A percentile compares a stretch with the other conserved stretches of the same genome.
Evolutionary conservation across 1,284 basidiomycete genomes (phyloP).

Genomic region (Neotropicomus parvogracilis): DNA sequence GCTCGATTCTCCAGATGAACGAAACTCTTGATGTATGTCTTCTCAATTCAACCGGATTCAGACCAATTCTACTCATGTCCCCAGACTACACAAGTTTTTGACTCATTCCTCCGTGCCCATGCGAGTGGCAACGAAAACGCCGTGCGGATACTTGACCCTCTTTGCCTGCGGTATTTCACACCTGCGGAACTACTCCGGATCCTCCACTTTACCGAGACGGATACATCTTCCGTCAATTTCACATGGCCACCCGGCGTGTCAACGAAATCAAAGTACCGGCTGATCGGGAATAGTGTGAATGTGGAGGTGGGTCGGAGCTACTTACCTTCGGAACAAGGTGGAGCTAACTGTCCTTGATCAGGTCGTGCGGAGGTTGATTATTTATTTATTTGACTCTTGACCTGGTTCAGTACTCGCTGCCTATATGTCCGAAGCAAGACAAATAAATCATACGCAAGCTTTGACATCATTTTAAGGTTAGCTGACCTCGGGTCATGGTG

Average conservation of each 20-base stretch:
- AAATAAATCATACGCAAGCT: neutral
- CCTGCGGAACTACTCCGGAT: conserved; percentile 66
- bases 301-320: conserved; percentile 45
- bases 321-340: neutral
- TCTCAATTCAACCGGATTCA: neutral
- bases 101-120: conserved; percentile 51
- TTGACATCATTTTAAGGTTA: neutral
- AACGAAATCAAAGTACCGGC: conserved; percentile 62
- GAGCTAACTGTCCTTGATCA: conserved; percentile 11
- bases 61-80: conserved; percentile 5
- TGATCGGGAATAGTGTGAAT: conserved; percentile 80
- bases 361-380: conserved; percentile 28
- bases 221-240: conserved; percentile 35
- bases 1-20: conserved; percentile 71
- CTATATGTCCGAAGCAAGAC: neutral
- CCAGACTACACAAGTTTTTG: conserved; percentile 61
- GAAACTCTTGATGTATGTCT: conserved; percentile 57
- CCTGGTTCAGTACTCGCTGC: neutral
- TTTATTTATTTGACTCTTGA: conserved; percentile 22
- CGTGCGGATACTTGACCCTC: conserved; percentile 51
- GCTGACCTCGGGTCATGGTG: neutral
- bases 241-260: conserved; percentile 59
- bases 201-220: conserved; percentile 49
- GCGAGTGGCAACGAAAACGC: conserved; percentile 39
- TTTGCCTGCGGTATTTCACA: conserved; percentile 68